Conservation (phyloP, 2,329 filamentous ascomycete species). For the Calonectria pseudoturangicola region DNA sequence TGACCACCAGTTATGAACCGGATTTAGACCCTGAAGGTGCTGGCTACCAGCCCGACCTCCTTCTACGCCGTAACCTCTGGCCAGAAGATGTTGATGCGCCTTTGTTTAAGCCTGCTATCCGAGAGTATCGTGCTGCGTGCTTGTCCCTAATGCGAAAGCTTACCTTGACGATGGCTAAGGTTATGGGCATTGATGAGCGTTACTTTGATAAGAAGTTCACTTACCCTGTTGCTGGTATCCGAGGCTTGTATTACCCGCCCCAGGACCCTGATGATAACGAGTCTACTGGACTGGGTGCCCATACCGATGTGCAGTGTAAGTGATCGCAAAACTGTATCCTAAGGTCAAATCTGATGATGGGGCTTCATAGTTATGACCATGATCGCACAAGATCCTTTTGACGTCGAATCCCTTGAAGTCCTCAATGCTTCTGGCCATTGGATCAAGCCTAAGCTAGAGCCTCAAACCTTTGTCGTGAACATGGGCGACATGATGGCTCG, state of each 20-base stretch:
- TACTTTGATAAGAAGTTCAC: constrained; percentile 12
- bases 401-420: constrained; percentile 14
- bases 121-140: constrained; percentile 10
- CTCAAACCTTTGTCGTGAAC: constrained; percentile 19
- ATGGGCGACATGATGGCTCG: constrained; percentile 17
- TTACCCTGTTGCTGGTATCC: constrained; percentile 6
- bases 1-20: not conserved
- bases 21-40: not conserved
- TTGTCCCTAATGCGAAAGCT: constrained; percentile 3
- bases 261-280: not conserved
- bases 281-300: constrained; percentile 8
- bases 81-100: not conserved
- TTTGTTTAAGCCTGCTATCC: not conserved
- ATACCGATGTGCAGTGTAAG: constrained; percentile 6
- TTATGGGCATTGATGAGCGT: not conserved
- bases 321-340: not conserved
- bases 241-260: constrained; percentile 3
- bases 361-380: constrained; percentile 3
- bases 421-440: constrained; percentile 20
- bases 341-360: not conserved
- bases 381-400: constrained; percentile 12
- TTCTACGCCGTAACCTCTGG: not conserved
- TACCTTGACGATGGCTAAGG: not conserved
- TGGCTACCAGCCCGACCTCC: not conserved
- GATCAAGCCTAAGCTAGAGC: constrained; percentile 20